These are phyloP conservation scores for Termitomyces sp. DNA, from an alignment of 768 basidiomycete genomes.

Conservation along the genomic window DNA sequence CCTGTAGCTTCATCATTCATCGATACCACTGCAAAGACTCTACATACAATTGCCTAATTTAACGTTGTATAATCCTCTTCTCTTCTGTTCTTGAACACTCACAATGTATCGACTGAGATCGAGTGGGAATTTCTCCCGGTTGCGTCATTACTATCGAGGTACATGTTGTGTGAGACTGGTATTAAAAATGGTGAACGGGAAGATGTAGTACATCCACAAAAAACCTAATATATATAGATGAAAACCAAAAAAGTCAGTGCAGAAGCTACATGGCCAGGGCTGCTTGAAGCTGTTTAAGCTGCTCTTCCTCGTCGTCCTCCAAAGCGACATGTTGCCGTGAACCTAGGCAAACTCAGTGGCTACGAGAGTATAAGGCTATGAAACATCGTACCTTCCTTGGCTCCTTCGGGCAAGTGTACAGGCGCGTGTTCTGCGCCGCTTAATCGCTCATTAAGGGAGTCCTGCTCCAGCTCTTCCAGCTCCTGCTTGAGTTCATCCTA, in stretches of 20 bases:
- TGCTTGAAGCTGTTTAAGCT: constrained; percentile 86
- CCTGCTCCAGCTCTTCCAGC: constrained; percentile 84
- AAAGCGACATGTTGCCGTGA: constrained; percentile 30
- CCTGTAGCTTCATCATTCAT: constrained; percentile 20
- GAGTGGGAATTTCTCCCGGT: neutral
- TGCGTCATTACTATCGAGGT: constrained; percentile 22
- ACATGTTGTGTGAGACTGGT: constrained; percentile 14
- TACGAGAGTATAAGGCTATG: neutral
- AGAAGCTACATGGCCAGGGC: constrained; percentile 67
- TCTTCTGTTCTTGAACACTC: neutral
- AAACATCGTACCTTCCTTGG: constrained; percentile 44
- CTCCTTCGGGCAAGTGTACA: constrained; percentile 68
- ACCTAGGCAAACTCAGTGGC: neutral
- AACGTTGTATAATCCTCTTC: constrained; percentile 19
- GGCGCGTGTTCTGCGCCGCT: constrained; percentile 87
- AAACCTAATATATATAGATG: constrained; percentile 15
- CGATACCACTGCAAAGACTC: constrained; percentile 26
- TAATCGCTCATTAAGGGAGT: constrained; percentile 79
- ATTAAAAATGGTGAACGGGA: constrained; percentile 15
- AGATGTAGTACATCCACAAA: constrained; percentile 14
- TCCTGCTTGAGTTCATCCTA: constrained; percentile 78
- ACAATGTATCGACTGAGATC: neutral
- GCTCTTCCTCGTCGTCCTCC: constrained; percentile 90
- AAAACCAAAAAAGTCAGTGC: constrained; percentile 7
- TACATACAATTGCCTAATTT: constrained; percentile 20